Evolutionary conservation across 2,329 filamentous ascomycete species (phyloP), one percentile per base, ranked within the genome.

Genomic region (Trichoderma sp.): DNA sequence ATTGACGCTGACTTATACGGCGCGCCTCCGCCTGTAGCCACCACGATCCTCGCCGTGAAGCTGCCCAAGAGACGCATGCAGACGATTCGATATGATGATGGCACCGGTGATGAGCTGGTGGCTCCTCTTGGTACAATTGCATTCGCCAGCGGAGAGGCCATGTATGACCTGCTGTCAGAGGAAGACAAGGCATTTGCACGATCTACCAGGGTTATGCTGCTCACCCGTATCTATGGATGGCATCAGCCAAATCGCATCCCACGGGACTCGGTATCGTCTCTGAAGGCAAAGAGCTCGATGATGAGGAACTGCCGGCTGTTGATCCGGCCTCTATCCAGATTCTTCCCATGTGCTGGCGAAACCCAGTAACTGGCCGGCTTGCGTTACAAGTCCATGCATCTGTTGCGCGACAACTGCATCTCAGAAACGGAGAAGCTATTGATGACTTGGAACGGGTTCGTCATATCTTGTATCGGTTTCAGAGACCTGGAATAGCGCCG

Each of bases 401-500:
- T 13, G 49, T 55, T 30, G 34, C 24, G 5, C 28, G 60, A 4
- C 21, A 49, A 3, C 49, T 54, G 24, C 21, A 64, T 30, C 30
- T 64, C 10, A 55, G 14, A 21, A 43, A 39, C 5, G 54, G 64
- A 8, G 11, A 32, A 37, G 30, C 59, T 18, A 39, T 51, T 24
- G 64, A 52, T 5, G 39, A 49, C 16, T 51, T 52, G 54, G 14
- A 34, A 2, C 30, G 28, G 28, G 30, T 67, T 28, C 55, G 43
- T 21, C n/a, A 13, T 3, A 52, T 59, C 34, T 24, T 66, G 16
- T 66, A 59, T 24, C 54, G 54, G 7, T 18, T 30, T 13, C 63
- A 67, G 5, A 16, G 65, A 26, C 65, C 65, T 37, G 43, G 43
- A 28, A 67, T 59, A 10, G 56, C 55, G 14, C 55, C 58, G 30